Percentiles rank a stretch among this genome's conserved stretches.
Evolutionary conservation across 2,329 filamentous ascomycete species (phyloP).

Genomic region (Verticillium nubilum): DNA sequence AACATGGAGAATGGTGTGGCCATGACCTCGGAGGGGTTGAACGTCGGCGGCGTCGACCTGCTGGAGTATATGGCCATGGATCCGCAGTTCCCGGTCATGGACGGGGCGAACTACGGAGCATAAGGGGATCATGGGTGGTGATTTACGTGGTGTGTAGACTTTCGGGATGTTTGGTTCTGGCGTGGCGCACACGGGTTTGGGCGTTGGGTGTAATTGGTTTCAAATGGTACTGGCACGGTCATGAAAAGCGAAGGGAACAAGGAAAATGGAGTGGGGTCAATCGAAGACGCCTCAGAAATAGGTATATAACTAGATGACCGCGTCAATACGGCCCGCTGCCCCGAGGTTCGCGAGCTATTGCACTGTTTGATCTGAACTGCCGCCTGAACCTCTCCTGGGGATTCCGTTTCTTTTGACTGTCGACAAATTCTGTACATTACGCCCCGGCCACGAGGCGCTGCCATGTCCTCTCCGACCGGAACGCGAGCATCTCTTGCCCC

Average conservation of each 20-base stretch:
- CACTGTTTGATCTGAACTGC: background rate
- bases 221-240: background rate
- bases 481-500: background rate
- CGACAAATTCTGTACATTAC: background rate
- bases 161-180: background rate
- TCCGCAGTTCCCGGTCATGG: conserved; percentile 29
- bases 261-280: background rate
- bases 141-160: too few species aligned
- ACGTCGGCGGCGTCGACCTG: conserved; percentile 60
- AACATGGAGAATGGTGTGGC: conserved; percentile 58
- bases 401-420: background rate
- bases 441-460: background rate
- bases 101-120: conserved; percentile 8
- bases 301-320: background rate
- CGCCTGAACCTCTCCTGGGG: background rate
- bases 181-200: background rate
- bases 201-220: background rate
- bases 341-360: too few species aligned
- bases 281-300: background rate
- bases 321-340: too few species aligned
- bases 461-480: background rate
- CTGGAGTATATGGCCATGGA: conserved; percentile 66
- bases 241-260: background rate
- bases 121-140: background rate
- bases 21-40: conserved; percentile 63